Evolutionary conservation across 1,284 basidiomycete genomes (phyloP).

Genomic region (Ganoderma leucocontextum): DNA sequence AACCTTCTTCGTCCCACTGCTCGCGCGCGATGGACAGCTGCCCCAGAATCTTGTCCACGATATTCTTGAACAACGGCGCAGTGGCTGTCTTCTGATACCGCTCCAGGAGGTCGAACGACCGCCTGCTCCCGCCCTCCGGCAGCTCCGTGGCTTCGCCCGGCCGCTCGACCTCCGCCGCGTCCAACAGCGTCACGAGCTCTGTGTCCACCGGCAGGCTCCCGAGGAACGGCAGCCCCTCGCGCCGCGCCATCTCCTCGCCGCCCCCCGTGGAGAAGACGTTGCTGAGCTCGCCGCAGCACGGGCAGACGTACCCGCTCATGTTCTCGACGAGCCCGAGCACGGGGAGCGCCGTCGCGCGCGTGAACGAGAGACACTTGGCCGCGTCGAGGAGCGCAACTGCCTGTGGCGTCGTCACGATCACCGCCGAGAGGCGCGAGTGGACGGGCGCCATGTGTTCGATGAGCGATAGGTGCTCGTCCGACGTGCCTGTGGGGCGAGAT

Average conservation of each 20-base stretch:
- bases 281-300: slow-evolving; percentile 92
- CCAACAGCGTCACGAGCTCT: slow-evolving; percentile 88
- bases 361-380: slow-evolving; percentile 96
- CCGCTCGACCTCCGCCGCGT: slow-evolving; percentile 62
- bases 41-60: slow-evolving; percentile 53
- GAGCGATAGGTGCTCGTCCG: slow-evolving; percentile 97
- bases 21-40: slow-evolving; percentile 24
- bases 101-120: slow-evolving; percentile 56
- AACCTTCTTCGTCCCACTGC: slow-evolving; percentile 3
- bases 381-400: slow-evolving; percentile 96
- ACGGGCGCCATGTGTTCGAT: slow-evolving; percentile 93
- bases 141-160: slow-evolving; percentile 34
- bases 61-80: slow-evolving; percentile 63
- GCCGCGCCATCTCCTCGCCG: slow-evolving; percentile 85
- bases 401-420: slow-evolving; percentile 98
- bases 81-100: slow-evolving; percentile 70
- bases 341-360: slow-evolving; percentile 84
- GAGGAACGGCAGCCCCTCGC: slow-evolving; percentile 81
- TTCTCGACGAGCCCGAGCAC: slow-evolving; percentile 98
- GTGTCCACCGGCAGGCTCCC: slow-evolving; percentile 96
- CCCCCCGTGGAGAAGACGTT: slow-evolving; percentile 97
- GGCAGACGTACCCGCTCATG: slow-evolving; percentile 99
- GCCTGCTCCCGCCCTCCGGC: slow-evolving; percentile 34
- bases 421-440: slow-evolving; percentile 79
- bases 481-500: slow-evolving; percentile 74